These are phyloP conservation scores for Microcera coccophila DNA, from an alignment of 2,329 filamentous ascomycete genomes.

Conservation along the genomic window DNA sequence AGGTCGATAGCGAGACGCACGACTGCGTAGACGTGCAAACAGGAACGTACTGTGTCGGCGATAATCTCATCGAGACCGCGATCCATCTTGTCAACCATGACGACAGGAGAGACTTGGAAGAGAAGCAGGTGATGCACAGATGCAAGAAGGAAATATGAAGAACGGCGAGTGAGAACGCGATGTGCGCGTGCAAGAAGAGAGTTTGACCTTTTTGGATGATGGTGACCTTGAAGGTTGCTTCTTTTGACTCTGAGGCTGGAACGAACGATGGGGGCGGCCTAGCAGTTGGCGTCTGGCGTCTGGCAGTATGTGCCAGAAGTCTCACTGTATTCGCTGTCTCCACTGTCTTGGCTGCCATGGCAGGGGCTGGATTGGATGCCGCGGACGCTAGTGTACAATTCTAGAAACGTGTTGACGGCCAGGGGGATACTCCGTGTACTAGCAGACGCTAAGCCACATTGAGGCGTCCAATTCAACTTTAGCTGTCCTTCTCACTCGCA, in stretches of 20 bases:
- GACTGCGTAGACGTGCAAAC: slow-evolving; percentile 2
- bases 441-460: slow-evolving; percentile 16
- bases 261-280: not conserved
- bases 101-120: slow-evolving; percentile 3
- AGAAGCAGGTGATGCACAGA: no score
- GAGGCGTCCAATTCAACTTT: slow-evolving; percentile 21
- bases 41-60: slow-evolving; percentile 42
- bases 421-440: slow-evolving; percentile 13
- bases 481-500: slow-evolving; percentile 19
- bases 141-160: slow-evolving; percentile 1
- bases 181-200: not conserved
- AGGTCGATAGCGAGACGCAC: slow-evolving; percentile 9
- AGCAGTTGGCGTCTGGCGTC: slow-evolving; percentile 3
- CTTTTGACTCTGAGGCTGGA: not conserved
- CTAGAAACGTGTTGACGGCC: slow-evolving; percentile 3
- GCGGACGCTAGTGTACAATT: slow-evolving; percentile 2
- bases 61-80: slow-evolving; percentile 56
- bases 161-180: slow-evolving; percentile 2
- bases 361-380: no score
- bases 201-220: not conserved
- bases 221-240: not conserved
- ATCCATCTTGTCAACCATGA: slow-evolving; percentile 46
- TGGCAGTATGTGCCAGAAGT: slow-evolving; percentile 3
- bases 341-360: no score
- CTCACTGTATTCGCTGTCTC: no score